Conservation (phyloP, 2,329 filamentous ascomycete species). For the Plectosphaerella plurivora region DNA sequence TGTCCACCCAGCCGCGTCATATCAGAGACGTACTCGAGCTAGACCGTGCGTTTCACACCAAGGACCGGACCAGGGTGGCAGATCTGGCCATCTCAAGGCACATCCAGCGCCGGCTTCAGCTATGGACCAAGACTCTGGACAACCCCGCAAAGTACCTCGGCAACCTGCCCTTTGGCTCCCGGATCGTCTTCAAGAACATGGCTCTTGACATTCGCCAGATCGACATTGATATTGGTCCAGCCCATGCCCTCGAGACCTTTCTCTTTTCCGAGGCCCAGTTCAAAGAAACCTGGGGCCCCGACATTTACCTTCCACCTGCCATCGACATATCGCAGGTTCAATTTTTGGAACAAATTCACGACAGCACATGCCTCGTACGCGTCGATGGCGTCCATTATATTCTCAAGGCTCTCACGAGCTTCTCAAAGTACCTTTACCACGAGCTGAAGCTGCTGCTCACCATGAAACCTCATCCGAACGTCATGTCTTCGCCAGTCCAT, state of each 20-base stretch:
- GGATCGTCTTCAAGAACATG: conserved; percentile 49
- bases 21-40: conserved; percentile 44
- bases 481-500: conserved; percentile 47
- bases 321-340: conserved; percentile 46
- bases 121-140: conserved; percentile 36
- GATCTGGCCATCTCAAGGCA: conserved; percentile 48
- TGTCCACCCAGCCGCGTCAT: conserved; percentile 30
- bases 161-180: conserved; percentile 52
- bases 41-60: conserved; percentile 50
- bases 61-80: conserved; percentile 41
- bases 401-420: conserved; percentile 54
- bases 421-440: conserved; percentile 57
- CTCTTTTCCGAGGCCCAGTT: conserved; percentile 40
- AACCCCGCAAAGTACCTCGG: conserved; percentile 29
- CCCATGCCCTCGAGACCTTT: conserved; percentile 49
- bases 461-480: conserved; percentile 45
- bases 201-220: conserved; percentile 41
- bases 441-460: conserved; percentile 52
- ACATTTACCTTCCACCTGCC: conserved; percentile 35
- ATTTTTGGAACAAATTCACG: conserved; percentile 50
- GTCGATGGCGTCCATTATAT: conserved; percentile 39
- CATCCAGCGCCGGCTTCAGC: conserved; percentile 48
- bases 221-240: conserved; percentile 40
- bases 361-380: conserved; percentile 53
- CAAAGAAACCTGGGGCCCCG: conserved; percentile 35